phyloP scores from a whole-genome alignment of 495 filamentous ascomycete genomes.

The Tuber indicum region DNA sequence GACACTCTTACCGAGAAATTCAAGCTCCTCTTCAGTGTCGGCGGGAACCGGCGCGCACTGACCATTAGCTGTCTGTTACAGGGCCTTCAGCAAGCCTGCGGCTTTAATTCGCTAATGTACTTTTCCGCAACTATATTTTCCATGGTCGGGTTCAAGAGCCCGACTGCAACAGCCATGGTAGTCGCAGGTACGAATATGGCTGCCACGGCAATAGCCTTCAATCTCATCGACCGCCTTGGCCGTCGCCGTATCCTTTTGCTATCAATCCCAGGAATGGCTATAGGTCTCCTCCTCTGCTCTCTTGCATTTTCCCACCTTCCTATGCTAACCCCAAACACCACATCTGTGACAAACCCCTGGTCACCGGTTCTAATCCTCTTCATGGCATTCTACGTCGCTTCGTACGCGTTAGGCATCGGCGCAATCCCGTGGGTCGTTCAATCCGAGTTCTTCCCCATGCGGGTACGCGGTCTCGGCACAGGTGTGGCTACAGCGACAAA shows the following conservation, averaged over 20 bases:
- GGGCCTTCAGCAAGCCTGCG: slow-evolving; percentile 81
- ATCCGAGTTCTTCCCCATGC: slow-evolving; percentile 79
- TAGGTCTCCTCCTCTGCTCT: slow-evolving; percentile 61
- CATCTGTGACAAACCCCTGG: slow-evolving; percentile 35
- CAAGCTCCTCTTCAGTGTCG: slow-evolving; percentile 49
- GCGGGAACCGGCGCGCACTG: slow-evolving; percentile 68
- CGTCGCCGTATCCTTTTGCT: slow-evolving; percentile 72
- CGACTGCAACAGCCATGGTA: slow-evolving; percentile 71
- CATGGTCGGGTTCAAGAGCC: slow-evolving; percentile 68
- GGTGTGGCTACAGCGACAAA: slow-evolving; percentile 80
- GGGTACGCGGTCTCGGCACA: slow-evolving; percentile 73
- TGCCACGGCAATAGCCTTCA: slow-evolving; percentile 70
- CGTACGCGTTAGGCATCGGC: slow-evolving; percentile 81
- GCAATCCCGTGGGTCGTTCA: slow-evolving; percentile 87
- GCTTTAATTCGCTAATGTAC: slow-evolving; percentile 94
- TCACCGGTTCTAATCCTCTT: slow-evolving; percentile 58
- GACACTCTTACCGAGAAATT: slow-evolving; percentile 30
- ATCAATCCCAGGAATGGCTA: slow-evolving; percentile 77
- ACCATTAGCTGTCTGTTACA: slow-evolving; percentile 80
- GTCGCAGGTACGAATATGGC: slow-evolving; percentile 79
- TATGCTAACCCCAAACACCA: slow-evolving; percentile 39
- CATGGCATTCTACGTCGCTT: slow-evolving; percentile 74
- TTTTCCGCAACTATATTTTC: slow-evolving; percentile 88
- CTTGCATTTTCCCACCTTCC: slow-evolving; percentile 60
- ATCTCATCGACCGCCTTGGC: slow-evolving; percentile 72